Base-by-base conservation (phyloP, 768 basidiomycete species). In the Suillus decipiens region DNA sequence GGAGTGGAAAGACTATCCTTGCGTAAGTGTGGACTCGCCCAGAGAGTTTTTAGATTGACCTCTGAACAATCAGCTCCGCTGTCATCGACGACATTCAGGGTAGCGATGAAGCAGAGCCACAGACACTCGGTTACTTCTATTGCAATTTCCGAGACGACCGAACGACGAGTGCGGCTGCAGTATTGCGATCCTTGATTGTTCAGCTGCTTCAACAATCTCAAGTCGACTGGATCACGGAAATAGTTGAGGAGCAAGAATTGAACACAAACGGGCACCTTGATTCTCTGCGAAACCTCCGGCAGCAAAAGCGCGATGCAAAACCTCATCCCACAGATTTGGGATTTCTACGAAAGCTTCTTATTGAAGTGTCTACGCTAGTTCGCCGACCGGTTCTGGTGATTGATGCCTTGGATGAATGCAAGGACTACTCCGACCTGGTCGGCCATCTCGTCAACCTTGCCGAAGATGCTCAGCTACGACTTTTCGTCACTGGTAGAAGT, bases 141-240 rank as follows among this genome's bases (percentile, higher is more conserved):
- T 71, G 69, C 2, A 60, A 71, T 42, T 72, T 71, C 5, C 69
- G 65, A n/a, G 59, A 33, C 2, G 66, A 65, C 33, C 61, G 48
- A 17, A 58, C 63, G 0, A 69, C 50, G 28, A 61, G 19, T 17
- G 47, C 62, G 1, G 17, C 51, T 8, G 62, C 70, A 42, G 58
- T 68, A 15, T 56, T 71, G 51, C 67, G 69, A 2, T 70, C 71
- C 7, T 10, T 72, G 0, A 48, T 66, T n/a, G 62, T 51, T 6
- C 71, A 71, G 22, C 15, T 68, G 1, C 22, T 72, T 8, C 28
- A 3, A 34, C 17, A 54, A 34, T 54, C 11, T 6, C 2, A 22
- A 34, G 33, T 3, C 0, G 53, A 53, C 33, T 53, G 31, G 51
- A n/a, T 53, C 19, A 12, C 51, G 1, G 7, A 53, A 6, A 34